Percentiles rank a stretch among this genome's conserved stretches.
Conservation (phyloP, 2,329 filamentous ascomycete species). For the Fonsecaea pedrosoi region DNA sequence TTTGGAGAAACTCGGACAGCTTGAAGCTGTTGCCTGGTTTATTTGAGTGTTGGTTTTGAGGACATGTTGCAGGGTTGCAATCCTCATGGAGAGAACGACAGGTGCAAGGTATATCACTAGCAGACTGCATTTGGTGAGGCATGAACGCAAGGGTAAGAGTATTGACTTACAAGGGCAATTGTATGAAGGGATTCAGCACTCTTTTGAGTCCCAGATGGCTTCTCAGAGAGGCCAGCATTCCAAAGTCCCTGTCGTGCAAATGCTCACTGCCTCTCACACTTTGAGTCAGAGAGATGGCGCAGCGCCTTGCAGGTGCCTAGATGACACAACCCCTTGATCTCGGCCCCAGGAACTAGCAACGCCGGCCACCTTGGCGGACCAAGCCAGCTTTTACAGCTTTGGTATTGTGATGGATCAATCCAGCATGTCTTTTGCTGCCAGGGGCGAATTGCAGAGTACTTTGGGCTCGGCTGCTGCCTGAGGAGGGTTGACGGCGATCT, state of each 20-base stretch:
- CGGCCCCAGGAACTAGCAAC: neutral
- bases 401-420: neutral
- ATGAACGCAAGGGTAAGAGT: neutral
- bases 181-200: neutral
- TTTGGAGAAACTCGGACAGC: constrained; percentile 4
- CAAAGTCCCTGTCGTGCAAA: neutral
- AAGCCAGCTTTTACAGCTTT: neutral
- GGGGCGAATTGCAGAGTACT: neutral
- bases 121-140: neutral
- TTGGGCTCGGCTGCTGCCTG: neutral
- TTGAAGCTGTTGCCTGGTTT: constrained; percentile 1
- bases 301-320: neutral
- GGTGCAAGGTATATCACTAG: constrained; percentile 1
- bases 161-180: neutral
- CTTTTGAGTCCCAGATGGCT: neutral
- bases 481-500: neutral
- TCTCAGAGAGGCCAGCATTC: neutral
- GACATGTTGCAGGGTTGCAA: constrained; percentile 5
- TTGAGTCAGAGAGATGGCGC: neutral
- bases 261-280: neutral
- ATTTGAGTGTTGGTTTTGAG: neutral
- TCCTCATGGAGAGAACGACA: constrained; percentile 12
- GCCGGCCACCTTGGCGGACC: neutral
- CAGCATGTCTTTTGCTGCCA: neutral
- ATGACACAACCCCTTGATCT: neutral